These are phyloP conservation scores for Climacium dendroides DNA, from an alignment of 225 moss, liverwort and hornwort species.

Conservation along the genomic window DNA sequence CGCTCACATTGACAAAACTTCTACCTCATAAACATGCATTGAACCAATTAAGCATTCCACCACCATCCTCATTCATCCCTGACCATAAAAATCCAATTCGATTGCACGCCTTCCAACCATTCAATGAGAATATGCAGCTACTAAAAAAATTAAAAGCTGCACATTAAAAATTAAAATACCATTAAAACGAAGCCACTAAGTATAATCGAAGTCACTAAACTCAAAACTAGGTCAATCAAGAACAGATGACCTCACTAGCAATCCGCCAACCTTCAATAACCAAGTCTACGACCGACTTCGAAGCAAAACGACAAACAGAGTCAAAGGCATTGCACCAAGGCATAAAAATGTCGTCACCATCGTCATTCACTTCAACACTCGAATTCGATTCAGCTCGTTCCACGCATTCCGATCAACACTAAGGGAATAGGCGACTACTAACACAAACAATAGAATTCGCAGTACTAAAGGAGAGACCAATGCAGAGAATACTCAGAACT, in stretches of 20 bases:
- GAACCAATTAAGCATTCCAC: background rate
- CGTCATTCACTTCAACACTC: background rate
- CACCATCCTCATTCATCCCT: background rate
- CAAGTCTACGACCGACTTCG: background rate
- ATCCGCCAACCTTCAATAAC: background rate
- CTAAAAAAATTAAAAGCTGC: background rate
- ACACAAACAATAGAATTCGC: background rate
- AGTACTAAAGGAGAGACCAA: background rate
- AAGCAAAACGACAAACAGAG: background rate
- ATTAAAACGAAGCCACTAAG: background rate
- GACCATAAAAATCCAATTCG: background rate
- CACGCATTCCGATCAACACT: background rate
- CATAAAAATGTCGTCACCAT: background rate
- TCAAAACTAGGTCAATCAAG: background rate
- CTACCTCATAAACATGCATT: background rate
- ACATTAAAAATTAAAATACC: background rate
- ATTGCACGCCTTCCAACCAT: background rate
- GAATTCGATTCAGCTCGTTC: background rate
- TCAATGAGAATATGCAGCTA: background rate
- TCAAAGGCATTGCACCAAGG: background rate
- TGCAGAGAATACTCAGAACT: background rate
- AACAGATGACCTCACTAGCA: background rate
- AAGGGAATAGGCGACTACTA: background rate
- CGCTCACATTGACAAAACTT: background rate
- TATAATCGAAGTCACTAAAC: background rate